A percentile compares a stretch with the other conserved stretches of the same genome.
These are phyloP conservation scores for Apiotrichum montevideense DNA, from an alignment of 1,284 basidiomycete species.

Conservation along the genomic window DNA sequence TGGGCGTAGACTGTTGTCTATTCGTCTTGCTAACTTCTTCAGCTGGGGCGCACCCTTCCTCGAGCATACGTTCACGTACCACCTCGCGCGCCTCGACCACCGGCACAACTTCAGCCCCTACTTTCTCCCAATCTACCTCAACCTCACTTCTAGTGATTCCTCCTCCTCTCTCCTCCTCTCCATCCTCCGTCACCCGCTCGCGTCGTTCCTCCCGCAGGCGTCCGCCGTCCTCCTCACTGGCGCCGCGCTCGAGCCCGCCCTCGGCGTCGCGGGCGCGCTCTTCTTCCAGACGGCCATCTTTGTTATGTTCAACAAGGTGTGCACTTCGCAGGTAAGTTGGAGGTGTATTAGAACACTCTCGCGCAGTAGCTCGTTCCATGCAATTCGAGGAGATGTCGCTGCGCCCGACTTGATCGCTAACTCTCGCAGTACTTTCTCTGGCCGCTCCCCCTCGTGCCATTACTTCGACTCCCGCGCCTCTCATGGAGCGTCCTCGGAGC, in stretches of 20 bases:
- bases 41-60: slow-evolving; percentile 94
- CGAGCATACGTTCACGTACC: slow-evolving; percentile 88
- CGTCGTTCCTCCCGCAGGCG: slow-evolving; percentile 49
- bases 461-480: slow-evolving; percentile 63
- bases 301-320: slow-evolving; percentile 96
- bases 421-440: slow-evolving; percentile 83
- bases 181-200: slow-evolving; percentile 35
- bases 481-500: slow-evolving; percentile 48
- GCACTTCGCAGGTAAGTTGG: slow-evolving; percentile 79
- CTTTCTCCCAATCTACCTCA: slow-evolving; percentile 87
- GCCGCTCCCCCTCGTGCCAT: slow-evolving; percentile 87
- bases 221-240: slow-evolving; percentile 34
- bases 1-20: too few species aligned
- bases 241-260: slow-evolving; percentile 41
- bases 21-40: neutral
- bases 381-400: too few species aligned
- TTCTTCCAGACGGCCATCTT: slow-evolving; percentile 87
- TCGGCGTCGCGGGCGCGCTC: slow-evolving; percentile 61
- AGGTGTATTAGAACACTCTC: too few species aligned
- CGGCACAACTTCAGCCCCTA: slow-evolving; percentile 98
- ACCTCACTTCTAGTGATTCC: neutral
- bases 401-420: too few species aligned
- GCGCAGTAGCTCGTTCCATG: too few species aligned
- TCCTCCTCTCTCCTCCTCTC: slow-evolving; percentile 43
- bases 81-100: slow-evolving; percentile 83